These are phyloP conservation scores for Tulasnella sp. DNA, from an alignment of 768 basidiomycete genomes.

Conservation along the genomic window DNA sequence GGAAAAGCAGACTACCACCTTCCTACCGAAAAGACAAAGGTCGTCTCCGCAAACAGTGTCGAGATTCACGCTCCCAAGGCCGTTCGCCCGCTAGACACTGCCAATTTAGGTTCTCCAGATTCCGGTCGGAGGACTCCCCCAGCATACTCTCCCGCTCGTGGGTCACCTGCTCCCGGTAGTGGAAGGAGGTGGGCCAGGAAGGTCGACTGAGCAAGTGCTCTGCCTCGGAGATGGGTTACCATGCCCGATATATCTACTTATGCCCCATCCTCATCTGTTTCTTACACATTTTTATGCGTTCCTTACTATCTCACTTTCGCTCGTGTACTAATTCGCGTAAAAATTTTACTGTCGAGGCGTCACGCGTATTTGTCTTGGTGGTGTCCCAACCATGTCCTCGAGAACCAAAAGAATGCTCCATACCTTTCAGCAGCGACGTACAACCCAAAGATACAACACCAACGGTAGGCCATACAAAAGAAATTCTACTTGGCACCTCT, in stretches of 20 bases:
- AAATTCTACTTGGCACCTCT: neutral
- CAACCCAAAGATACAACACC: slow-evolving; percentile 4
- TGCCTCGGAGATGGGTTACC: neutral
- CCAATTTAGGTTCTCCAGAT: slow-evolving; percentile 46
- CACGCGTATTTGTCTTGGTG: neutral
- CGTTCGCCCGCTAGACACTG: slow-evolving; percentile 49
- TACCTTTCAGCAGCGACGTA: slow-evolving; percentile 8
- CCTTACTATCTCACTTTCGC: neutral
- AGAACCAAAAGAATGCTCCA: neutral
- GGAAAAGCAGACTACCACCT: slow-evolving; percentile 42
- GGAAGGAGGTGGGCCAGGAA: slow-evolving; percentile 75
- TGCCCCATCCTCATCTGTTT: neutral
- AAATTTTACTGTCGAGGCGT: neutral
- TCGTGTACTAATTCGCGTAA: slow-evolving; percentile 1
- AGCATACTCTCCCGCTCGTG: slow-evolving; percentile 44
- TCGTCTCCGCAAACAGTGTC: neutral
- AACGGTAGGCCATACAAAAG: neutral
- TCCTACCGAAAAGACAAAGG: slow-evolving; percentile 33
- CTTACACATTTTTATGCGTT: slow-evolving; percentile 4
- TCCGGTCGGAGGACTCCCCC: slow-evolving; percentile 45
- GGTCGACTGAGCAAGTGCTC: slow-evolving; percentile 50
- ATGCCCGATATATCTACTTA: neutral
- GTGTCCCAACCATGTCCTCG: neutral
- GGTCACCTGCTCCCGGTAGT: slow-evolving; percentile 50
- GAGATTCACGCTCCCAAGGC: slow-evolving; percentile 11